Evolutionary conservation across 495 filamentous ascomycete species (phyloP).

Genomic region (Hyphodiscus hymeniophilus): DNA sequence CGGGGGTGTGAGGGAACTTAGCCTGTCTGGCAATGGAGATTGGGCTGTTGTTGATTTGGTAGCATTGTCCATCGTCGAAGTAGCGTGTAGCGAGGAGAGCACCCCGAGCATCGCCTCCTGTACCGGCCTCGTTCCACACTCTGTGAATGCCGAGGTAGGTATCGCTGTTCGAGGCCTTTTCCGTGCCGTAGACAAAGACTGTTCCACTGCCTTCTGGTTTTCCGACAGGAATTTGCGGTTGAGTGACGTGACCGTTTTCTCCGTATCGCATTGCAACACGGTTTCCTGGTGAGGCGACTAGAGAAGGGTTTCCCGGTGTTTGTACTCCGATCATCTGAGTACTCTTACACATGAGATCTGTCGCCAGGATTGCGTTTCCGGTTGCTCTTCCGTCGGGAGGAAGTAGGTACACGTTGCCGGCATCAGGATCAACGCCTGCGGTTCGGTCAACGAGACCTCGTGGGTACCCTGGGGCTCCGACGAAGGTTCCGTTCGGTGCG

Average conservation of each 20-base stretch:
- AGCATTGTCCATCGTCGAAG: slow-evolving; percentile 81
- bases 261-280: slow-evolving; percentile 65
- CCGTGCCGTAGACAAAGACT: slow-evolving; percentile 78
- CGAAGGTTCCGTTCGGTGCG: slow-evolving; percentile 63
- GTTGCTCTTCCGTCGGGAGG: slow-evolving; percentile 36
- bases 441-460: slow-evolving; percentile 51
- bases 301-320: slow-evolving; percentile 46
- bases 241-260: slow-evolving; percentile 84
- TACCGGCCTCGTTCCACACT: slow-evolving; percentile 67
- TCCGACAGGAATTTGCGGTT: slow-evolving; percentile 43
- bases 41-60: slow-evolving; percentile 50
- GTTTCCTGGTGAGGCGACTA: slow-evolving; percentile 58
- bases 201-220: slow-evolving; percentile 66
- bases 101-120: slow-evolving; percentile 67
- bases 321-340: slow-evolving; percentile 46
- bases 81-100: slow-evolving; percentile 61
- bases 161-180: slow-evolving; percentile 48
- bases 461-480: slow-evolving; percentile 57
- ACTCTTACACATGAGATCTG: slow-evolving; percentile 45
- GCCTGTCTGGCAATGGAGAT: neutral
- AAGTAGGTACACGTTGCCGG: slow-evolving; percentile 43
- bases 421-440: slow-evolving; percentile 34
- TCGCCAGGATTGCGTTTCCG: slow-evolving; percentile 31
- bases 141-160: slow-evolving; percentile 62
- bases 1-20: slow-evolving; percentile 37